Evolutionary conservation across 1,139 yeast genomes (phyloP), one percentile per base, ranked within the genome.

Genomic region (Diutina pseudorugosa): DNA sequence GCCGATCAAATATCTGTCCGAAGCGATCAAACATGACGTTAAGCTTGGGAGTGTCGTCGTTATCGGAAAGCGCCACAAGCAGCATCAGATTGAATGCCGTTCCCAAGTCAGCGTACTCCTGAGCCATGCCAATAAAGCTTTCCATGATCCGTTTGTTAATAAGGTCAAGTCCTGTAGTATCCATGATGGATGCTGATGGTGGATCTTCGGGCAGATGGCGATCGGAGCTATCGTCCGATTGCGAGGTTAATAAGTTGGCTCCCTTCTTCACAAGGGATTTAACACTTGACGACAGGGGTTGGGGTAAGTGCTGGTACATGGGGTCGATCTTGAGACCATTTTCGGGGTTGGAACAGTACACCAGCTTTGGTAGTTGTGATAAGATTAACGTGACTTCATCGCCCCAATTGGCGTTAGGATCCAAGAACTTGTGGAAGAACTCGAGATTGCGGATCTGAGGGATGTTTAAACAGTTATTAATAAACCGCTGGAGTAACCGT

Each of bases 401-500:
- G 25, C 73, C 66, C 95, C 95, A 91, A 60, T 83, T 83, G 3
- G 87, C 80, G 58, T 85, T 84, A 6, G 97, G 95, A 62, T 90
- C 95, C 57, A 91, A 67, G 62, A 91, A 91, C 62, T 85, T 82
- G 43, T 81, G 77, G 60, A 88, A 85, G 51, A 87, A 83, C 42
- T 79, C 78, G 53, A 84, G 77, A 48, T 74, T 74, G 23, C 83
- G 69, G 12, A 89, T 72, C 55, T 72, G 80, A 1, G 73, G 71
- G 53, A 83, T 82, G 20, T 71, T 69, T 54, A 80, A 66, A 62
- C 98, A 89, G 57, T 91, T 77, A 62, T 88, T 88, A 54, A 93
- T 71, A 62, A 93, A 93, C 44, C 80, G 82, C 1, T 86, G 75
- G 50, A 93, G 75, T 71, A 89, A 76, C 52, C 98, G 73, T 62